Base-by-base conservation (phyloP, 805 yeast species). In the Ogataea chonburiensis region DNA sequence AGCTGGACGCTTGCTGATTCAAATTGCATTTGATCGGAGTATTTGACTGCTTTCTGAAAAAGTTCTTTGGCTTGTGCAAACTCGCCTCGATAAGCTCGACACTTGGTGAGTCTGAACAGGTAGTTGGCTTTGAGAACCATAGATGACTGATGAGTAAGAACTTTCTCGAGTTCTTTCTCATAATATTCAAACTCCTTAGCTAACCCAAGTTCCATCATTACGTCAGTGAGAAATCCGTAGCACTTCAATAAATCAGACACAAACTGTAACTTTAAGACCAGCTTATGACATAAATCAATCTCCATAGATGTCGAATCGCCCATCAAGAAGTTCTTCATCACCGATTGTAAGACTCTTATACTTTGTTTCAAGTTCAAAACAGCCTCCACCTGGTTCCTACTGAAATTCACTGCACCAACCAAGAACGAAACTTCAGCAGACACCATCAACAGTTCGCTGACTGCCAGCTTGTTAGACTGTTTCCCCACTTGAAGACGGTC, bases 101-200 rank as follows among this genome's bases (percentile, higher is more conserved):
- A 54, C 12, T 46, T 45, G 1, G 66, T 41, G 11, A 56, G 34
- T 10, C 36, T 41, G 24, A 50, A 49, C 16, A 30, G 46, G 22
- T 38, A 37, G 8, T 39, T 34, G 34, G 52, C 48, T 31, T 41
- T 46, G n/a, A 58, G 38, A 20, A 45, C 36, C 6, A 59, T 24
- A 0, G 68, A 63, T 4, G 52, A 47, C 11, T 53, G 58, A 6
- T 47, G 44, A 1, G 58, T 49, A 12, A 69, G 51, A 9, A 75
- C 50, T 22, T 60, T 64, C 5, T 60, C 56, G 23, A 75, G 62
- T 46, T 83, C 89, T 5, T 63, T 62, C 3, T 69, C 45, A 55
- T 71, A 81, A 50, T 67, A 77, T 3, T 70, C 68, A 30, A 79
- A 68, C 37, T 82, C 87, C 43, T 75, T 75, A 0, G 78, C 61